Conservation (phyloP, 2,329 filamentous ascomycete genomes). For the Talaromyces sp. region DNA sequence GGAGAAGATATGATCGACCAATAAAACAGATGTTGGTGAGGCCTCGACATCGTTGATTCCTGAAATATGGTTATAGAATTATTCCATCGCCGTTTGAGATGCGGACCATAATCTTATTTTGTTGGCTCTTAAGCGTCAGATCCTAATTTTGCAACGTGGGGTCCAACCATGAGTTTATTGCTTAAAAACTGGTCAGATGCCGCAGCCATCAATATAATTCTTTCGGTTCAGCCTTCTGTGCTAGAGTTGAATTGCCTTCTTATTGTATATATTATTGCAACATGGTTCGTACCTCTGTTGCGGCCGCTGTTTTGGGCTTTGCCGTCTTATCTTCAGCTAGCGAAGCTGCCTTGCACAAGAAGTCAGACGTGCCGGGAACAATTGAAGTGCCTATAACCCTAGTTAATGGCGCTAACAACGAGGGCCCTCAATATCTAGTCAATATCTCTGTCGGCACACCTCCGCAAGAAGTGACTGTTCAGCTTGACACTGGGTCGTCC, state of each 20-base stretch:
- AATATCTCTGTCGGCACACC: conserved; percentile 62
- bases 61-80: too few species aligned
- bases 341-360: not conserved
- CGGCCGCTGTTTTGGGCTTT: not conserved
- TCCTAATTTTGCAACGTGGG: not conserved
- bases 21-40: too few species aligned
- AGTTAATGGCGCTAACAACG: not conserved
- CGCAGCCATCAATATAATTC: not conserved
- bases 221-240: not conserved
- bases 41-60: too few species aligned
- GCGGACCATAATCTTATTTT: not conserved
- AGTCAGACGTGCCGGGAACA: not conserved
- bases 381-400: not conserved
- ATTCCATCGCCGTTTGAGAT: not conserved
- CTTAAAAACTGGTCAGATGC: not conserved
- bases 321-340: not conserved
- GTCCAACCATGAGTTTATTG: not conserved
- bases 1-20: too few species aligned
- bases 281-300: not conserved
- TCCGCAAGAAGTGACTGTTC: conserved; percentile 53
- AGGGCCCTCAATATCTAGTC: conserved; percentile 49
- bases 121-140: not conserved
- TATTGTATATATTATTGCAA: not conserved
- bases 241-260: not conserved
- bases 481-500: conserved; percentile 64